These are phyloP conservation scores for Stemphylium beticola DNA, from an alignment of 2,329 filamentous ascomycete genomes.

Conservation along the genomic window DNA sequence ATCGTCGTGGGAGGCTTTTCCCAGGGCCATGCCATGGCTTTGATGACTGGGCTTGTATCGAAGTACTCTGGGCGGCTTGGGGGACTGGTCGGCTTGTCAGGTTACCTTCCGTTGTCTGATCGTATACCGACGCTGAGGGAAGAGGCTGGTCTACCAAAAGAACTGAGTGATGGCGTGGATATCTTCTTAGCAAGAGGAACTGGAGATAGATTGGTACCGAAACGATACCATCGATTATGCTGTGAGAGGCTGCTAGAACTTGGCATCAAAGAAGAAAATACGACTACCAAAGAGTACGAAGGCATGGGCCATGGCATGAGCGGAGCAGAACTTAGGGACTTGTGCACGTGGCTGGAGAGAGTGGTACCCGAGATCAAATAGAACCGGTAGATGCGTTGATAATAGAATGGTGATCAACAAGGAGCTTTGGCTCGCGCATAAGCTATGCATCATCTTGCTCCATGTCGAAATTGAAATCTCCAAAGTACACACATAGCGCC, in stretches of 20 bases:
- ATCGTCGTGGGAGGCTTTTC: conserved; percentile 58
- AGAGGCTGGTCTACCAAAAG: conserved; percentile 42
- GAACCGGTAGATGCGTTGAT: background rate
- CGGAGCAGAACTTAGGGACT: conserved; percentile 54
- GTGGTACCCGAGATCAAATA: conserved; percentile 42
- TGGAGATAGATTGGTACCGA: conserved; percentile 57
- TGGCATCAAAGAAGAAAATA: conserved; percentile 47
- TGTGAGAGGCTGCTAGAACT: conserved; percentile 50
- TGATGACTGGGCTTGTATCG: conserved; percentile 53
- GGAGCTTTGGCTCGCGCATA: background rate
- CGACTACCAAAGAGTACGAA: conserved; percentile 56
- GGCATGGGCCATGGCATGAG: conserved; percentile 55
- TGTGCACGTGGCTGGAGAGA: conserved; percentile 53
- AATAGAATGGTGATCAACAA: background rate
- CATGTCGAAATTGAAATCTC: conserved; percentile 54
- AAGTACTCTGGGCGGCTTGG: conserved; percentile 51
- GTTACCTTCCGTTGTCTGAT: conserved; percentile 55
- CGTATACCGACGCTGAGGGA: conserved; percentile 49
- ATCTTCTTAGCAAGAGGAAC: conserved; percentile 57
- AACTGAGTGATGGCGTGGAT: conserved; percentile 45
- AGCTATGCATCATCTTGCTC: conserved; percentile 19
- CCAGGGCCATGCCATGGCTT: conserved; percentile 55
- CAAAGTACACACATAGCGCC: conserved; percentile 66
- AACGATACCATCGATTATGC: conserved; percentile 51
- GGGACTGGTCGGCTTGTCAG: conserved; percentile 54